Evolutionary conservation across 768 basidiomycete genomes (phyloP).

Genomic region (Panaeolus papilionaceus): DNA sequence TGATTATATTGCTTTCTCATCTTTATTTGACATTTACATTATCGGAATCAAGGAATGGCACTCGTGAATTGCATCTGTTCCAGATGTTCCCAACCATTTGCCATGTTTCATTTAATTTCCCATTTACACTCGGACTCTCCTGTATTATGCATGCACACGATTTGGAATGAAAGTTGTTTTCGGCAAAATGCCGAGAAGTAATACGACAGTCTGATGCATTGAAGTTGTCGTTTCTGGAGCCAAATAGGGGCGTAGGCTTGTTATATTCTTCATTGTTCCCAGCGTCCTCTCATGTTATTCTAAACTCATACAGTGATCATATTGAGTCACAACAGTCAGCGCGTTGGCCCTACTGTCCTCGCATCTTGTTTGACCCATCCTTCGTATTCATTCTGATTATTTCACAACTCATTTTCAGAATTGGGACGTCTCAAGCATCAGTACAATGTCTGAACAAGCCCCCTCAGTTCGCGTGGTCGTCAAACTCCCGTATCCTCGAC

Average conservation of each 20-base stretch:
- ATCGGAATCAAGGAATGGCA: background rate
- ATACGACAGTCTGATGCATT: too few species aligned
- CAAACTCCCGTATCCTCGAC: constrained; percentile 78
- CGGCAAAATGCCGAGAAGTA: too few species aligned
- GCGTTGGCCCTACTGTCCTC: background rate
- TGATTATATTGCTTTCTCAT: background rate
- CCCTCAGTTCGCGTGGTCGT: constrained; percentile 73
- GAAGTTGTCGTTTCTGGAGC: background rate
- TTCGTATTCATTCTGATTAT: background rate
- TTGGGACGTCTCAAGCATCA: background rate
- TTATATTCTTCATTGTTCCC: constrained; percentile 9
- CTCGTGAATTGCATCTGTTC: background rate
- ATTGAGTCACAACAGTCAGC: background rate
- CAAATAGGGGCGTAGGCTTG: constrained; percentile 2
- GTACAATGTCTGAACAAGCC: constrained; percentile 31
- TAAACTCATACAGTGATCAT: constrained; percentile 8
- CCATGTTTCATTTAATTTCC: background rate
- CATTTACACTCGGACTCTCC: background rate
- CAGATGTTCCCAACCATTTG: background rate
- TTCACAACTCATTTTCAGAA: background rate
- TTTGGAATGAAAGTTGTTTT: background rate
- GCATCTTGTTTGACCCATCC: background rate
- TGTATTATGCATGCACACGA: background rate
- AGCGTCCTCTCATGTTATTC: background rate
- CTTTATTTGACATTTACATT: background rate